Evolutionary conservation across 1,139 yeast genomes (phyloP), one percentile per base, ranked within the genome.

Genomic region (Blastobotrys raffinosifermentans): DNA sequence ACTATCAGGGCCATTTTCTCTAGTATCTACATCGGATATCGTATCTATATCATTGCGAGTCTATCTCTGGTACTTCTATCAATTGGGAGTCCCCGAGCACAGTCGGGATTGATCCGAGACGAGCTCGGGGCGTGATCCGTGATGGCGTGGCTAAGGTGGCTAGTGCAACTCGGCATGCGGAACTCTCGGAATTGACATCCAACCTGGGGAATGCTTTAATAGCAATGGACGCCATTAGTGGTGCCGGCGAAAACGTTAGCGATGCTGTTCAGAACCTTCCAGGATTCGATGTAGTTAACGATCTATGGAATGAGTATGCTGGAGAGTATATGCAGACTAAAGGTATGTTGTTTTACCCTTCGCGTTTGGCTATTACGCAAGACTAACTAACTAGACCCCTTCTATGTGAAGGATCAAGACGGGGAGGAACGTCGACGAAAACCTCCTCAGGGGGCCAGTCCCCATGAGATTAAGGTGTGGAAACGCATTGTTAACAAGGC

Each of bases 401-500:
- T 61, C 51, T 73, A 74, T 43, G 85, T 77, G 43, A 60, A 62
- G 40, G 49, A 63, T 50, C 54, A 65, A 1, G 55, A 69, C 54
- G 71, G 94, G 56, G 61, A 67, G 36, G 58, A 63, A 11, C 70
- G 70, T 29, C 70, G 76, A 41, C 67, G 84, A 21, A 70, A 72
- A 48, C 69, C 85, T 10, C 80, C 87, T 0, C 69, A 67, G 2
- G 69, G 70, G 19, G 69, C 77, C 21, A 69, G 80, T n/a, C 72
- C 73, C 37, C 66, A 69, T 26, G 94, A 86, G 48, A 75, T 72
- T 33, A 72, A 73, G 51, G 62, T 72, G 9, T 87, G 93, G 93
- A 81, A 77, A 53, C 63, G 59, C 29, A 67, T 87, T n/a, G 89
- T 80, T 52, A 69, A 63, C 34, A 70, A 73, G 46, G 96, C 96